These are phyloP conservation scores for Mesostigma viride DNA, from an alignment of 139 green algal genomes.

Conservation along the genomic window DNA sequence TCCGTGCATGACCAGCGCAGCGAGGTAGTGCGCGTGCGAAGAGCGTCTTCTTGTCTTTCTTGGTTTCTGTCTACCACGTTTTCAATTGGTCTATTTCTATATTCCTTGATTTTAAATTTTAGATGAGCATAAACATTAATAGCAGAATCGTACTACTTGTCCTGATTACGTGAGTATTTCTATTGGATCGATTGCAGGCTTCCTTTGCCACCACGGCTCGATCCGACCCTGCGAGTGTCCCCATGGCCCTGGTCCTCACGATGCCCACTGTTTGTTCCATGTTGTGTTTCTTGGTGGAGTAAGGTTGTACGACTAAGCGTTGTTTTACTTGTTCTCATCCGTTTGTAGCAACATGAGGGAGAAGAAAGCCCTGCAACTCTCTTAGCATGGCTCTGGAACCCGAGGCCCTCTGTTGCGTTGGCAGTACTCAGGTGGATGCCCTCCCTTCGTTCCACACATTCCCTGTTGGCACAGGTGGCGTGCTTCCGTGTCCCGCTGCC, in stretches of 20 bases:
- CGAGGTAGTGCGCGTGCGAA: constrained; percentile 55
- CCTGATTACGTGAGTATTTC: background rate
- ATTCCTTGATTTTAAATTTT: background rate
- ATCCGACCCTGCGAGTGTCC: no score
- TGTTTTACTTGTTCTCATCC: no score
- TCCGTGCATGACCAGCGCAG: constrained; percentile 58
- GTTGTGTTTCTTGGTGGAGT: no score
- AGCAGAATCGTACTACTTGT: background rate
- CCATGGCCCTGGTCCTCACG: no score
- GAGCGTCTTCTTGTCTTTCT: no score
- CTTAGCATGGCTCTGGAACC: background rate
- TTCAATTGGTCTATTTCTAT: constrained; percentile 18
- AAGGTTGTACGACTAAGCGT: no score
- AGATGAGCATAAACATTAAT: background rate
- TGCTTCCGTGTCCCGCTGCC: constrained; percentile 57
- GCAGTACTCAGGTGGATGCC: no score
- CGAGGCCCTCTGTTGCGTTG: background rate
- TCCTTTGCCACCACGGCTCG: no score
- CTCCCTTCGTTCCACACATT: background rate
- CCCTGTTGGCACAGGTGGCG: constrained; percentile 6
- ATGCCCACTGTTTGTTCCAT: no score
- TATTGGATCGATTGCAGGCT: no score
- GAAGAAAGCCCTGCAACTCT: background rate
- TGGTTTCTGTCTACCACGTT: no score
- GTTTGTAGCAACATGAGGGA: no score